phyloP scores from a whole-genome alignment of 2,329 filamentous ascomycete genomes.

The Phaeoacremonium minimum region DNA sequence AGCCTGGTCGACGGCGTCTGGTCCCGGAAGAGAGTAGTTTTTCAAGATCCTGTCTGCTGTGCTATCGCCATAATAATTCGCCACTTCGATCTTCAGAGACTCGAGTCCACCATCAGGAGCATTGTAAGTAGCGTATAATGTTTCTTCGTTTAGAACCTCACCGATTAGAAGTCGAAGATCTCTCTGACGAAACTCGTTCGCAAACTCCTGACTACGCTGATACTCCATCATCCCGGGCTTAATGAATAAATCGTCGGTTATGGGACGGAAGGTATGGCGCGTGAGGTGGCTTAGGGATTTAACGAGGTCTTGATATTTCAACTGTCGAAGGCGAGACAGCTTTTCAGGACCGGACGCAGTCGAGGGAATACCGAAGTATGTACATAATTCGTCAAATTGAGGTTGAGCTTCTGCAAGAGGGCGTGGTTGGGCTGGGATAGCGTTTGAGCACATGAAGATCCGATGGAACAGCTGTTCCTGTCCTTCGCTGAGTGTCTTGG shows the following conservation, averaged over 20 bases:
- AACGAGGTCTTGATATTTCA: conserved; percentile 25
- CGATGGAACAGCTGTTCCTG: conserved; percentile 22
- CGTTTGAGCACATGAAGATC: conserved; percentile 38
- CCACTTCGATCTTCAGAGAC: conserved; percentile 28
- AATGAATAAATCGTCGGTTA: conserved; percentile 36
- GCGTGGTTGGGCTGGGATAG: conserved; percentile 38
- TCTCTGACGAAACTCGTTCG: conserved; percentile 27
- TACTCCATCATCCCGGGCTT: conserved; percentile 30
- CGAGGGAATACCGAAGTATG: conserved; percentile 22
- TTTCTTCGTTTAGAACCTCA: conserved; percentile 38
- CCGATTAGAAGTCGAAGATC: conserved; percentile 32
- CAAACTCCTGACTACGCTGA: conserved; percentile 27
- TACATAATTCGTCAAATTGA: conserved; percentile 38
- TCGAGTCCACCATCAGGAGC: conserved; percentile 24
- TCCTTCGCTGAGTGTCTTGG: conserved; percentile 1
- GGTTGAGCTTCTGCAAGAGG: conserved; percentile 25
- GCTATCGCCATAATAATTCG: conserved; percentile 36
- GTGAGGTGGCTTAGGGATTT: conserved; percentile 29
- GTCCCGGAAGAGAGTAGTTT: conserved; percentile 27
- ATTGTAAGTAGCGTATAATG: conserved; percentile 35
- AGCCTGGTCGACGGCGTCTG: conserved; percentile 20
- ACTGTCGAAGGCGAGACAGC: conserved; percentile 22
- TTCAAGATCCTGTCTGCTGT: conserved; percentile 28
- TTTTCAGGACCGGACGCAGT: conserved; percentile 19
- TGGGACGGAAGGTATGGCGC: conserved; percentile 39